These are phyloP conservation scores for Fraxinus quadrangulata DNA, from an alignment of 257 asterid species.

Conservation along the genomic window DNA sequence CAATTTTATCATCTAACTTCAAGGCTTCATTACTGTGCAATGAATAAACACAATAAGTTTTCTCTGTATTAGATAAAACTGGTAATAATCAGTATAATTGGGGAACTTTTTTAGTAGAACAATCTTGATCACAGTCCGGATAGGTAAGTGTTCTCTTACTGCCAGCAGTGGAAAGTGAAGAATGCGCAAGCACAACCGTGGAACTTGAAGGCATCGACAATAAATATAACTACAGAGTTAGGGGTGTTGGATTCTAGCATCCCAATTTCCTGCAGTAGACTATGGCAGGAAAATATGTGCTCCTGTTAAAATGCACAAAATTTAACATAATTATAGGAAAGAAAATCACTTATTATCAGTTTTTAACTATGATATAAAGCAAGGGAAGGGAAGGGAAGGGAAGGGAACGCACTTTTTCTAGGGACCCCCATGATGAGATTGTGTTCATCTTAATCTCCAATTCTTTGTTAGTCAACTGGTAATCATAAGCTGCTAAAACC, in stretches of 20 bases:
- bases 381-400: neutral
- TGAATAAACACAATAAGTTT: neutral
- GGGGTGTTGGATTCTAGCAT: conserved; percentile 38
- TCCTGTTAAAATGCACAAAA: conserved; percentile 38
- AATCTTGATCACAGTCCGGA: conserved; percentile 29
- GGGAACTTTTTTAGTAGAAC: conserved; percentile 17
- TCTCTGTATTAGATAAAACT: neutral
- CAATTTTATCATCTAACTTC: conserved; percentile 13
- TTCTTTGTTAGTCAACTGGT: conserved; percentile 20
- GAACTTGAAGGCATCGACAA: conserved; percentile 22
- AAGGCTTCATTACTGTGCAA: neutral
- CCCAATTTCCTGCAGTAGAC: conserved; percentile 29
- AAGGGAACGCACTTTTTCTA: conserved; percentile 31
- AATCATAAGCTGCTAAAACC: conserved; percentile 45
- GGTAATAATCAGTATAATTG: conserved; percentile 8
- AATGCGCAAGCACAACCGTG: conserved; percentile 19
- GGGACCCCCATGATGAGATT: conserved; percentile 45
- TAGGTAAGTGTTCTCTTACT: conserved; percentile 32
- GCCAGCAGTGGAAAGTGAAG: conserved; percentile 18
- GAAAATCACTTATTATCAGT: neutral
- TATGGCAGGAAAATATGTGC: conserved; percentile 34
- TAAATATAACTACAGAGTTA: conserved; percentile 24
- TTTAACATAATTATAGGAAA: conserved; percentile 11
- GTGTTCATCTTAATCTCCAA: conserved; percentile 35
- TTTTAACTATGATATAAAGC: neutral